phyloP scores from a whole-genome alignment of 2,329 filamentous ascomycete species.

The Xylariaceae sp. region DNA sequence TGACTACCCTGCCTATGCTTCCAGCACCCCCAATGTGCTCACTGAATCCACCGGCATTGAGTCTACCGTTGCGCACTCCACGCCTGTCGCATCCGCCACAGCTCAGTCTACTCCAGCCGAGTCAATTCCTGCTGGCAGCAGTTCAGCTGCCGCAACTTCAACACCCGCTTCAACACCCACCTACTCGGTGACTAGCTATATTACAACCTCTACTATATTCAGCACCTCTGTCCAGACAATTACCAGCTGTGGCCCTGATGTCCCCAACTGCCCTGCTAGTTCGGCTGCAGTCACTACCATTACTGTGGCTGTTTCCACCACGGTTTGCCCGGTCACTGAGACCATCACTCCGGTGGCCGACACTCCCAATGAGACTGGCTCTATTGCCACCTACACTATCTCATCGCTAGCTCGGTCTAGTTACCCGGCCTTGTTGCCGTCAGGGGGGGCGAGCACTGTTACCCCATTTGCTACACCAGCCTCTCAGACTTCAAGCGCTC shows the following conservation, averaged over 20 bases:
- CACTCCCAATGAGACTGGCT: constrained; percentile 2
- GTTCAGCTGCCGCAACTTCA: constrained; percentile 24
- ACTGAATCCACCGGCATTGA: constrained; percentile 17
- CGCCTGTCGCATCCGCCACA: constrained; percentile 13
- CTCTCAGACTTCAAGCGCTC: constrained; percentile 25
- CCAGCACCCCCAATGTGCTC: constrained; percentile 17
- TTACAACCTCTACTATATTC: constrained; percentile 48
- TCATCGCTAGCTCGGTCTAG: not conserved
- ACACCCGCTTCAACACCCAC: constrained; percentile 17
- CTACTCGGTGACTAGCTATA: constrained; percentile 37
- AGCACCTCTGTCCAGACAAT: constrained; percentile 48
- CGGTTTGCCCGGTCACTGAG: constrained; percentile 58
- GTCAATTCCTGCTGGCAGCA: constrained; percentile 12
- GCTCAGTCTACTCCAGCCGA: constrained; percentile 15
- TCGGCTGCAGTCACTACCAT: constrained; percentile 48
- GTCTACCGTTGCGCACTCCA: constrained; percentile 20
- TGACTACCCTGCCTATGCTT: constrained; percentile 13
- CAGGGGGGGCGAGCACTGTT: constrained; percentile 15
- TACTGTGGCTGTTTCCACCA: constrained; percentile 55
- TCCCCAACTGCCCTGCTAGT: constrained; percentile 46
- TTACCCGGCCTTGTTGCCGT: constrained; percentile 18
- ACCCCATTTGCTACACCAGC: constrained; percentile 33
- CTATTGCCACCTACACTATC: constrained; percentile 21
- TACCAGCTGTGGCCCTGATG: constrained; percentile 48
- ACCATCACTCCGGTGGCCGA: constrained; percentile 34